Conservation (phyloP, 1,284 basidiomycete genomes). For the Neolentinus lepideus region DNA sequence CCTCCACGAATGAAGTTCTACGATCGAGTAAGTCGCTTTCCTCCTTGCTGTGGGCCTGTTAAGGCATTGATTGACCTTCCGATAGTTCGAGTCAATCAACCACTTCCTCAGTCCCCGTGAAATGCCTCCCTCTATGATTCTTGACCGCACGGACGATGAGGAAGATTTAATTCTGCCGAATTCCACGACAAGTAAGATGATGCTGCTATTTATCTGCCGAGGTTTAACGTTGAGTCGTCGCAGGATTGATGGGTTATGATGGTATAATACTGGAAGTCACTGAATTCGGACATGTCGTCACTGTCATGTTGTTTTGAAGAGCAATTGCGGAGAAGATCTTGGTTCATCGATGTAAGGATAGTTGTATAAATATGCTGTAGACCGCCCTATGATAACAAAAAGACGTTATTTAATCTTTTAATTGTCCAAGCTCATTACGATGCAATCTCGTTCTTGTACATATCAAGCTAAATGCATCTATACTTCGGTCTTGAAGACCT, state of each 20-base stretch:
- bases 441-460: too few species aligned
- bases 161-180: conserved; percentile 64
- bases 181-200: conserved; percentile 60
- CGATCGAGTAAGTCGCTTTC: conserved; percentile 42
- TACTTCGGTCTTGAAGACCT: conserved; percentile 45
- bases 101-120: conserved; percentile 68
- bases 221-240: conserved; percentile 4
- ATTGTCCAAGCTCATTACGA: too few species aligned
- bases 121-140: conserved; percentile 71
- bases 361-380: too few species aligned
- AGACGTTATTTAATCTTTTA: too few species aligned
- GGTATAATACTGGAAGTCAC: conserved; percentile 80
- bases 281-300: conserved; percentile 66
- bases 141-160: conserved; percentile 83
- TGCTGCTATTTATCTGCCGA: conserved; percentile 13
- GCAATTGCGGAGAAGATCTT: too few species aligned
- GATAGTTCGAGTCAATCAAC: conserved; percentile 65
- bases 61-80: not conserved
- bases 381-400: too few species aligned
- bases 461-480: not conserved
- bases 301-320: conserved; percentile 67
- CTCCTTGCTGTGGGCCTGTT: not conserved
- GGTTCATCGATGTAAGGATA: too few species aligned
- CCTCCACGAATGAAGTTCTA: conserved; percentile 61
- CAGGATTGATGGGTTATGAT: conserved; percentile 72